Evolutionary conservation across 805 yeast species (phyloP).

Genomic region (Yarrowia porcina): DNA sequence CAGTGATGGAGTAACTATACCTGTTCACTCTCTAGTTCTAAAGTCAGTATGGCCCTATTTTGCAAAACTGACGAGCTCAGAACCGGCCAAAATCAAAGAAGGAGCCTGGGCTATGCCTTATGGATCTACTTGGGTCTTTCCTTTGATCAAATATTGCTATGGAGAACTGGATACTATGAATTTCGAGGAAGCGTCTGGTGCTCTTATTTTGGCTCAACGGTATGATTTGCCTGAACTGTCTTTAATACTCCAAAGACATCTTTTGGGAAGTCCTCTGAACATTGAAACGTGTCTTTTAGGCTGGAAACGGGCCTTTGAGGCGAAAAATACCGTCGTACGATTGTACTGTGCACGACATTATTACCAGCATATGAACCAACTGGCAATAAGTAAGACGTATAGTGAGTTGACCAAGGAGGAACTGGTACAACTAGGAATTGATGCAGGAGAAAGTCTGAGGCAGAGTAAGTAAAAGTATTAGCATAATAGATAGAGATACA

Average conservation of each 20-base stretch:
- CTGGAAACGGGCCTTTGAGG: conserved; percentile 6
- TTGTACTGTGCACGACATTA: conserved; percentile 4
- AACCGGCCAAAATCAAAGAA: conserved; percentile 1
- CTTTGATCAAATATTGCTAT: conserved; percentile 4
- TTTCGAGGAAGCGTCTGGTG: conserved; percentile 3
- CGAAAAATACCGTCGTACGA: neutral
- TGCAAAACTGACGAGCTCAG: conserved; percentile 3
- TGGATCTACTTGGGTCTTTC: neutral
- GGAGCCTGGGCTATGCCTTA: conserved; percentile 13
- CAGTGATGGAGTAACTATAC: conserved; percentile 10
- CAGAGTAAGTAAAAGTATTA: neutral
- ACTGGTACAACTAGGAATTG: neutral
- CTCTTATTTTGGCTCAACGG: neutral
- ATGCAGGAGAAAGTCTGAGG: neutral
- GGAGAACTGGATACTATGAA: conserved; percentile 10
- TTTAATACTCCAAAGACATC: neutral
- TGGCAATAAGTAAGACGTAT: neutral
- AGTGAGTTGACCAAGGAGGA: neutral
- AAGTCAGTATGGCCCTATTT: conserved; percentile 12
- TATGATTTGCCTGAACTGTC: neutral
- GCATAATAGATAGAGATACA: too few species aligned
- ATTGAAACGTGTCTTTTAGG: conserved; percentile 2
- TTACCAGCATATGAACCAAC: neutral
- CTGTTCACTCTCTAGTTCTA: conserved; percentile 1
- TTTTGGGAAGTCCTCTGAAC: neutral